A percentile compares a stretch with the other conserved stretches of the same genome.
These are phyloP conservation scores for Glutinoglossum americanum DNA, from an alignment of 495 filamentous ascomycete genomes.

Conservation along the genomic window DNA sequence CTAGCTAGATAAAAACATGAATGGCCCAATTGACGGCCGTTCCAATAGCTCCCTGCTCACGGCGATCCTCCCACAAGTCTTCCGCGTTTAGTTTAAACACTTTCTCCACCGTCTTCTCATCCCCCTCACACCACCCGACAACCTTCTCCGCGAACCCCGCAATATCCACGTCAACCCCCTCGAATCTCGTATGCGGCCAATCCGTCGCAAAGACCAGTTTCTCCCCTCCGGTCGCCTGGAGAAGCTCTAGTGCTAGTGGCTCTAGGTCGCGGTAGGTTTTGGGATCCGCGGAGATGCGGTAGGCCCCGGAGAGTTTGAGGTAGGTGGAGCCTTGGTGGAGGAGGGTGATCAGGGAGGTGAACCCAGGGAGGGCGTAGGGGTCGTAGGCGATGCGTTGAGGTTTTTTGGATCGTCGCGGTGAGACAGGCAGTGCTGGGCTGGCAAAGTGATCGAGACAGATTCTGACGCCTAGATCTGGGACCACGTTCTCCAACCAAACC, in stretches of 20 bases:
- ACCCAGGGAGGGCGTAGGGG: constrained; percentile 23
- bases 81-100: constrained; percentile 26
- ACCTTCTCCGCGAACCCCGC: constrained; percentile 22
- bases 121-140: constrained; percentile 20
- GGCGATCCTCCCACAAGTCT: constrained; percentile 21
- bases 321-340: constrained; percentile 21
- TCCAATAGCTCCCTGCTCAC: too few relatives aligned
- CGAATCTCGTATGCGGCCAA: constrained; percentile 31
- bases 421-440: constrained; percentile 15
- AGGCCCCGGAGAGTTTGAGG: constrained; percentile 29
- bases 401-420: not conserved
- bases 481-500: constrained; percentile 20
- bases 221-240: constrained; percentile 16
- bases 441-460: constrained; percentile 31
- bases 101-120: constrained; percentile 20
- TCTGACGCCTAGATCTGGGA: constrained; percentile 22
- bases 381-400: constrained; percentile 5
- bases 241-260: constrained; percentile 19
- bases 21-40: too few relatives aligned
- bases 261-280: constrained; percentile 17
- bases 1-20: too few relatives aligned
- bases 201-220: constrained; percentile 28
- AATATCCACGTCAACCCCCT: constrained; percentile 23
- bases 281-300: constrained; percentile 22
- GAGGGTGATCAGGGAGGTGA: constrained; percentile 21